Evolutionary conservation across 257 asterid species (phyloP).

Genomic region (Oldenlandia corymbosa): DNA sequence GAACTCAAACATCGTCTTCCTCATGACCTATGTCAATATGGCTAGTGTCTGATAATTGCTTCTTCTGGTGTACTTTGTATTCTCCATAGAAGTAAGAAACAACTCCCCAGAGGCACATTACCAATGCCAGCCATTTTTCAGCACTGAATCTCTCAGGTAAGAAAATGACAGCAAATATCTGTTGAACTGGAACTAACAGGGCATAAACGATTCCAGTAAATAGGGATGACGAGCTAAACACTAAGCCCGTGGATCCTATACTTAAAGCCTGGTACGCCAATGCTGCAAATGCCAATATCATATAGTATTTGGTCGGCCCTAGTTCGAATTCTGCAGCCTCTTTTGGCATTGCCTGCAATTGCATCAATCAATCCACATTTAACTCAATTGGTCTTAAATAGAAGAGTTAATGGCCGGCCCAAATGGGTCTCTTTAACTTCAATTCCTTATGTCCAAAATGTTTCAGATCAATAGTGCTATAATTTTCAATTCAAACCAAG

Average conservation of each 20-base stretch:
- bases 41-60: neutral
- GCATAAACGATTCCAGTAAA: constrained; percentile 26
- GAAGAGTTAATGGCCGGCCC: too few relatives aligned
- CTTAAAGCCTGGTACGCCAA: constrained; percentile 21
- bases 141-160: constrained; percentile 30
- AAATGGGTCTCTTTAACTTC: too few relatives aligned
- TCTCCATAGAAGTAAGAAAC: constrained; percentile 35
- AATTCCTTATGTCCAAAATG: too few relatives aligned
- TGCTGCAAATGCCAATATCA: constrained; percentile 22
- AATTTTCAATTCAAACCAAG: too few relatives aligned
- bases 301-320: constrained; percentile 23
- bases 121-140: constrained; percentile 30
- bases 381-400: too few relatives aligned
- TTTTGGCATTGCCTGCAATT: constrained; percentile 29
- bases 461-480: too few relatives aligned
- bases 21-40: constrained; percentile 4
- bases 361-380: too few relatives aligned
- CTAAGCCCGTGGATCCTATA: constrained; percentile 22
- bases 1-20: too few relatives aligned
- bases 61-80: constrained; percentile 12
- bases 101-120: constrained; percentile 32
- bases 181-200: constrained; percentile 31
- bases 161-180: constrained; percentile 25
- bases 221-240: constrained; percentile 29
- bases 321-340: constrained; percentile 29